These are phyloP conservation scores for Colletotrichum neosansevieriae DNA, from an alignment of 2,329 filamentous ascomycete species.

Conservation along the genomic window DNA sequence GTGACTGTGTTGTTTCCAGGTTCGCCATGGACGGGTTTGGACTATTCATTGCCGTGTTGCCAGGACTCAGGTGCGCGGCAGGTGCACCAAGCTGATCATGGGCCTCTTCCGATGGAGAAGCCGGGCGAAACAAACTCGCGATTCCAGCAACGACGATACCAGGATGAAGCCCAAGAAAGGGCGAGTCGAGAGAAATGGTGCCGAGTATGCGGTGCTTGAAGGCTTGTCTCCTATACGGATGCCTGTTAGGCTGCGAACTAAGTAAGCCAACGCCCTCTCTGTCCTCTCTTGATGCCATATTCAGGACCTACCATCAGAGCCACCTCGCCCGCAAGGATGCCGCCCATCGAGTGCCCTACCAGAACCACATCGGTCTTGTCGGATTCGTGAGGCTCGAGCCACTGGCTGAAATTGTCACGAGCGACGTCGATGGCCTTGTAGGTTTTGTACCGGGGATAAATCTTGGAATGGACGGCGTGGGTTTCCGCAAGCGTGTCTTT, in stretches of 20 bases:
- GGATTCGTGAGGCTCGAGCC: slow-evolving; percentile 83
- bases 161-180: slow-evolving; percentile 89
- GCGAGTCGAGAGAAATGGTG: slow-evolving; percentile 85
- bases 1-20: slow-evolving; percentile 43
- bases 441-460: slow-evolving; percentile 84
- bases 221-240: slow-evolving; percentile 50
- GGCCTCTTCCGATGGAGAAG: slow-evolving; percentile 48
- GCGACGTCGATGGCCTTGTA: slow-evolving; percentile 79
- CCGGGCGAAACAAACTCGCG: slow-evolving; percentile 76
- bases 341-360: slow-evolving; percentile 91
- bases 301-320: slow-evolving; percentile 67
- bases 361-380: slow-evolving; percentile 82
- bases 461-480: slow-evolving; percentile 87
- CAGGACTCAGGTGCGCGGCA: slow-evolving; percentile 32
- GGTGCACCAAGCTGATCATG: slow-evolving; percentile 37
- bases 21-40: slow-evolving; percentile 45
- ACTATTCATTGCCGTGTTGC: slow-evolving; percentile 41
- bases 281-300: not conserved
- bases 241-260: slow-evolving; percentile 49
- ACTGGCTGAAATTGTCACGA: slow-evolving; percentile 84
- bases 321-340: slow-evolving; percentile 84
- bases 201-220: slow-evolving; percentile 84
- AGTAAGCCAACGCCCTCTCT: slow-evolving; percentile 20
- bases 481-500: slow-evolving; percentile 75
- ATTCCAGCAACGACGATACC: slow-evolving; percentile 87